Conservation (phyloP, 1,284 basidiomycete genomes). For the Microstroma glucosiphilum region DNA sequence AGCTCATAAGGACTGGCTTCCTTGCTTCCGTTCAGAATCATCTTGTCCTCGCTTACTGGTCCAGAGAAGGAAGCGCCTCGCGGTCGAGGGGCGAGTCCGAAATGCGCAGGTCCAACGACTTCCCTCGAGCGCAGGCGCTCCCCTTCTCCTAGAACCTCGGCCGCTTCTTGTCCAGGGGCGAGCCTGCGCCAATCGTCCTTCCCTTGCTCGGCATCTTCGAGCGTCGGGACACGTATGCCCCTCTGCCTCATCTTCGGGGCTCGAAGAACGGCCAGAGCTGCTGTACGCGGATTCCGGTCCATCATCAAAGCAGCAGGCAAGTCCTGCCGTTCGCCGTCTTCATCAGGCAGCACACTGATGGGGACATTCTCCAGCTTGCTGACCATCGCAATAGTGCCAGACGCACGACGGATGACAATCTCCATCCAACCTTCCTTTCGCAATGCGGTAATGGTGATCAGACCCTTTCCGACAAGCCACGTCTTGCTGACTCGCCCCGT, state of each 20-base stretch:
- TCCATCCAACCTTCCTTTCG: constrained; percentile 80
- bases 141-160: constrained; percentile 24
- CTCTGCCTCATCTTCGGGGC: constrained; percentile 13
- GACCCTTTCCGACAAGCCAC: constrained; percentile 80
- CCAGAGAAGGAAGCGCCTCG: constrained; percentile 71
- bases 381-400: constrained; percentile 77
- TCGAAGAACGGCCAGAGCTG: constrained; percentile 20
- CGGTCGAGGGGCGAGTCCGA: constrained; percentile 32
- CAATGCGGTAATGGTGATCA: constrained; percentile 75
- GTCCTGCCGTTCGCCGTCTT: constrained; percentile 59
- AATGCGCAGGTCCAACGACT: constrained; percentile 29
- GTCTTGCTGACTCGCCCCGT: constrained; percentile 56
- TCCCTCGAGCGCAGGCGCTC: constrained; percentile 26
- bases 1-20: too few relatives aligned
- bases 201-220: background rate
- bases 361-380: constrained; percentile 79
- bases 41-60: background rate
- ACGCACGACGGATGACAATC: constrained; percentile 76
- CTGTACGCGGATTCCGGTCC: constrained; percentile 57
- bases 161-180: constrained; percentile 14
- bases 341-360: constrained; percentile 37
- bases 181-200: background rate
- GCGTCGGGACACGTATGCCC: background rate
- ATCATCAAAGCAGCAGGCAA: constrained; percentile 68
- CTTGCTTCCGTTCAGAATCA: too few relatives aligned